Conservation (phyloP, 495 filamentous ascomycete genomes). For the Copromyces sp. region DNA sequence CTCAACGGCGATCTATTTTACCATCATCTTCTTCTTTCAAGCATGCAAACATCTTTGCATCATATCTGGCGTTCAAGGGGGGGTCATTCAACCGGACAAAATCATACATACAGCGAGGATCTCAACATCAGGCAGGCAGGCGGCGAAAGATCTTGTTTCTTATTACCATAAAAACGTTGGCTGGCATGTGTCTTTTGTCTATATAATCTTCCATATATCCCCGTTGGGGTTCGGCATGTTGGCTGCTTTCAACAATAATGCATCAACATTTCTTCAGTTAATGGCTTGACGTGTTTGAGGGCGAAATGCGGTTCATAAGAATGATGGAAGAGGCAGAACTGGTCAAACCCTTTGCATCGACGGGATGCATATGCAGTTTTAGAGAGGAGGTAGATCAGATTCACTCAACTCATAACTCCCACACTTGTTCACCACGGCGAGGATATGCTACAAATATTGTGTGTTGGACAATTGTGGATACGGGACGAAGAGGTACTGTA, state of each 20-base stretch:
- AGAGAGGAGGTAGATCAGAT: too few species aligned
- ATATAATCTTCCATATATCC: neutral
- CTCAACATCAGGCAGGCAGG: slow-evolving; percentile 21
- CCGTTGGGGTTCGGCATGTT: neutral
- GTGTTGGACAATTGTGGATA: too few species aligned
- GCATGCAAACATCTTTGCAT: neutral
- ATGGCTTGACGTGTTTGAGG: neutral
- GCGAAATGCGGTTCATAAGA: too few species aligned
- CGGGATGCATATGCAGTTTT: too few species aligned
- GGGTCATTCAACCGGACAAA: neutral
- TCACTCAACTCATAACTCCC: too few species aligned
- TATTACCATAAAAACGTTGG: neutral
- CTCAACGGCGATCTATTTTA: slow-evolving; percentile 10
- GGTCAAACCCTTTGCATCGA: too few species aligned
- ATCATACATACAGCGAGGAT: slow-evolving; percentile 10
- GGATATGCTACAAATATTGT: too few species aligned
- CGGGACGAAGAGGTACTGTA: too few species aligned
- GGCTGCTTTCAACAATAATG: neutral
- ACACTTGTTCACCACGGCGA: too few species aligned
- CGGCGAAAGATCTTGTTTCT: neutral
- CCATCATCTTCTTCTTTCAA: neutral
- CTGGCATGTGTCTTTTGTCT: neutral
- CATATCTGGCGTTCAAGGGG: neutral
- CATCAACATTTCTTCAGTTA: neutral
- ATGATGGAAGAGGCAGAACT: too few species aligned